Evolutionary conservation across 2,329 filamentous ascomycete genomes (phyloP), one percentile per base, ranked within the genome.

Genomic region (Nigrospora osmanthi): DNA sequence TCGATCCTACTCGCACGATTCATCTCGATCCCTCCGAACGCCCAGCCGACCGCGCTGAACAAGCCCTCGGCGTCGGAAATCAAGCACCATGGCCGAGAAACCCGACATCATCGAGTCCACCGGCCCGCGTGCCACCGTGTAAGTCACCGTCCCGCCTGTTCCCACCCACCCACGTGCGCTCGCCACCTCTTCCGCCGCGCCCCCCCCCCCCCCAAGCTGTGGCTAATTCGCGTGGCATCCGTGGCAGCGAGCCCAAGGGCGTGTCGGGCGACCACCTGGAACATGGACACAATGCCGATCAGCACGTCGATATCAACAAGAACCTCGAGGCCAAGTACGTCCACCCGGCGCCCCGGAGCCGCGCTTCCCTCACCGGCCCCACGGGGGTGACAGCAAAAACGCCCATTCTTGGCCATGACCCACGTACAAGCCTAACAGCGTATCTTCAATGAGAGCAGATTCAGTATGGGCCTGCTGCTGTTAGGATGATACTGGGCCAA

Each of bases 301-400:
- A 68, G 40, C 54, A 68, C 49, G 57, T 60, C 36, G 63, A 69
- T 32, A 47, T 70, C 15, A 61, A 60, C 45, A 50, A 49, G 14
- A 69, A 71, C 48, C 61, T 71, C n/a, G 59, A 68, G 47, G 68
- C 69, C 45, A 71, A 58, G 68, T 70, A 58, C 56, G 67, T 53
- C n/a, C 14, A 31, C 35, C 16, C 17, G 30, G n/a, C 10, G 28
- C 16, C 34, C 28, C 31, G 34, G 28, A 31, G 36, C 15, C 17
- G 28, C 38, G 40, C 36, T 36, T 38, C 34, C 34, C 16, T 32
- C n/a, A n/a, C n/a, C n/a, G n/a, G n/a, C n/a, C 28, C 23, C 40
- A 40, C 42, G 40, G n/a, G n/a, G n/a, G n/a, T n/a, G n/a, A n/a
- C n/a, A n/a, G n/a, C n/a, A n/a, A n/a, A n/a, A n/a, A n/a, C n/a